Base-by-base conservation (phyloP, 2,329 filamentous ascomycete genomes). In the Clonostachys solani region DNA sequence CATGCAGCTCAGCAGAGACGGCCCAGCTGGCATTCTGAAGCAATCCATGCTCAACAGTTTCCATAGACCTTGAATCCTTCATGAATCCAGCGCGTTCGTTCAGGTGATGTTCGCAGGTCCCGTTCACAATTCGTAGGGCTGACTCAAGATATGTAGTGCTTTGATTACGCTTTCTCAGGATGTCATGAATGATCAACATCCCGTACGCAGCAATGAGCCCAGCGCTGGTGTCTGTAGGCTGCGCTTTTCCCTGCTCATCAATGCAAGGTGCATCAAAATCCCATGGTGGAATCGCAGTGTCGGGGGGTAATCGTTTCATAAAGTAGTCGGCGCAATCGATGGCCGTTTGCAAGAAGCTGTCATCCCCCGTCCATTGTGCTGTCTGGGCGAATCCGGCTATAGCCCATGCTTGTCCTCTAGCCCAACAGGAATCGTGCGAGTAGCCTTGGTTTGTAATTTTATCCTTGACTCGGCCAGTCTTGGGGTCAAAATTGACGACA, bases 381-480 rank as follows among this genome's bases (percentile, higher is more conserved):
- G 67, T 67, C 52, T 75, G 66, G 0, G 66, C 66, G 46, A 75
- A 77, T 0, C 74, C 74, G 43, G 67, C 63, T 4, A 77, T 69
- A 0, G 68, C 66, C 74, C 74, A 77, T 1, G 72, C 71, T 47
- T 77, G 74, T 1, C 74, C 74, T 5, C 74, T 63, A 6, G 66
- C 60, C 74, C 74, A 77, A 10, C 66, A 73, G 0, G 68, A 73
- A 2, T 55, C 55, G 45, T 75, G 68, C 2, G 54, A 56, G 53
- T 67, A 67, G 1, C 74, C 74, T 52, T 77, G 74, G 43, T 75
- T 73, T 0, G 73, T 77, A 47, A 74, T 61, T n/a, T 65, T 65
- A 1, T 60, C 56, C 47, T 68, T 67, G 0, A 69, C 52, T 1
- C 45, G 45, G 0, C 74, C 72, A 0, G 64, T 74, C 0, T 46